Base-by-base conservation (phyloP, 176 grass and related monocot genomes). In the Carex parvula region DNA sequence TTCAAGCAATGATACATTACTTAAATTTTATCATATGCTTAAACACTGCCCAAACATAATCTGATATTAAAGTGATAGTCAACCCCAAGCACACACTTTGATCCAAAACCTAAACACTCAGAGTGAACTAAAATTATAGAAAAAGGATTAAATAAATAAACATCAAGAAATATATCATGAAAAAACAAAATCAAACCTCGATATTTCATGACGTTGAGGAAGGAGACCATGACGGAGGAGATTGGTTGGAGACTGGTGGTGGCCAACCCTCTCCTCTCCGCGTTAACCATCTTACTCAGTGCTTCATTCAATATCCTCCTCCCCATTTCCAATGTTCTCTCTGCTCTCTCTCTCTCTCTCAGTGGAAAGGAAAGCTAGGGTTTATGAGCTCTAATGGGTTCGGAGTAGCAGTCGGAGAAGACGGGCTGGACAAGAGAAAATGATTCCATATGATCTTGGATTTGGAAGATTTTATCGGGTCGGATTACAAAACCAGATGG, bases 161-260 rank as follows among this genome's bases (percentile, higher is more conserved):
- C 11, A 29, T 39, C 4, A 15, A 26, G 29, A 65, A 60, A 20
- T 21, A 74, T 73, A 84, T 30, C 21, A 46, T 73, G 9, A 41
- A 17, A n/a, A n/a, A 32, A 83, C 0, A 21, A 54, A 29, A 83
- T 3, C 14, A 13, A 81, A 95, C 92, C 95, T 90, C 95, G 95
- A 84, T 93, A 79, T 84, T 98, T 98, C 95, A 95, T 95, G 89
- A 98, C 92, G 60, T 90, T 84, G 86, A 98, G 95, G 80, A 98
- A 98, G 75, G 93, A 91, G 70, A 92, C 83, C 86, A 98, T 98
- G 84, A 91, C 89, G 86, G 84, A 79, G 86, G 95, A 98, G 83
- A 98, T 92, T 64, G 95, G 95, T 79, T 92, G 88, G 30, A 98
- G 95, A 15, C 71, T 72, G 74, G 92, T 89, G 54, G 80, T 85